Evolutionary conservation across 305 asterid species (phyloP).

Genomic region (Fraxinus albicans): DNA sequence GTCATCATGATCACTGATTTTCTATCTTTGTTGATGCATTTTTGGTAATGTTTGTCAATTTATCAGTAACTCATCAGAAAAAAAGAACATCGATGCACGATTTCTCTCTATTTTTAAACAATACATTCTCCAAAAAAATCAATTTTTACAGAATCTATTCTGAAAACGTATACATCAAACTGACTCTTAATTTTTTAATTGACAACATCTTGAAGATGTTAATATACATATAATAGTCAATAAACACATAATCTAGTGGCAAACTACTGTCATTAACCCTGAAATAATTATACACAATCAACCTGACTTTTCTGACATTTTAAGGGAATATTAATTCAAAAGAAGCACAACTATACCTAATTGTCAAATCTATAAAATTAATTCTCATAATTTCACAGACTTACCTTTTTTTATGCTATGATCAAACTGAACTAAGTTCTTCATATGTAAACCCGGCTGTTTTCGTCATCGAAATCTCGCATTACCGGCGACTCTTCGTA

Average conservation of each 20-base stretch:
- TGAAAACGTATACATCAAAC: not conserved
- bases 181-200: no score
- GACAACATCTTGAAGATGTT: not conserved
- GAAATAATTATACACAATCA: not conserved
- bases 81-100: not conserved
- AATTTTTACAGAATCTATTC: not conserved
- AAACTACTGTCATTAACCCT: not conserved
- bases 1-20: not conserved
- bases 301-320: not conserved
- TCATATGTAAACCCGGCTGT: slow-evolving; percentile 31
- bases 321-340: not conserved
- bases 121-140: not conserved
- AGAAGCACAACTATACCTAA: slow-evolving; percentile 6
- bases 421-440: slow-evolving; percentile 6
- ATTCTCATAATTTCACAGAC: slow-evolving; percentile 19
- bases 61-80: no score
- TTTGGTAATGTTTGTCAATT: not conserved
- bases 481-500: slow-evolving; percentile 35
- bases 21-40: not conserved
- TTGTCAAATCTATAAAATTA: slow-evolving; percentile 23
- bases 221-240: not conserved
- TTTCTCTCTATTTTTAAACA: not conserved
- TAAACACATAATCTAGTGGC: not conserved
- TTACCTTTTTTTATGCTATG: slow-evolving; percentile 16
- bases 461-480: slow-evolving; percentile 32